phyloP scores from a whole-genome alignment of 2,329 filamentous ascomycete species.

The Paecilomyces niveus region DNA sequence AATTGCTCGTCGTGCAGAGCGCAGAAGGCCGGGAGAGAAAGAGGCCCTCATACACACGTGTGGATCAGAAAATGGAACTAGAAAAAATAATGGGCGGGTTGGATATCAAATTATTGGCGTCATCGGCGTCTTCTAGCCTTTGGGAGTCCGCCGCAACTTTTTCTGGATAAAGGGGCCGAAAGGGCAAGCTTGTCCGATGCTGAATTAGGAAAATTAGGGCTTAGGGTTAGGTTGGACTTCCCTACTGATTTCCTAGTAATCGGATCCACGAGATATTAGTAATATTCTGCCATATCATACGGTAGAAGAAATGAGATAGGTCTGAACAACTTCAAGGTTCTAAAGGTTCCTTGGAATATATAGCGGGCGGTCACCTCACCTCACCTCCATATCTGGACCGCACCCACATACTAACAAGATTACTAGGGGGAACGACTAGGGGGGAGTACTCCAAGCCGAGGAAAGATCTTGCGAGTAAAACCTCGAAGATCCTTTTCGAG shows the following conservation, averaged over 20 bases:
- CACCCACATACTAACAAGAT: no score
- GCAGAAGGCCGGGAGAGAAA: slow-evolving; percentile 13
- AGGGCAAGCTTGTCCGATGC: background rate
- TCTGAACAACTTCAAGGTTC: no score
- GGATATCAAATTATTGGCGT: background rate
- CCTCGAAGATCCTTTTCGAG: no score
- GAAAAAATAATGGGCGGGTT: background rate
- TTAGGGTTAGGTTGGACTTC: background rate
- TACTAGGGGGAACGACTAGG: no score
- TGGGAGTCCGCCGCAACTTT: background rate
- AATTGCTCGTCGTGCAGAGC: slow-evolving; percentile 24
- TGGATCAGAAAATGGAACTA: background rate
- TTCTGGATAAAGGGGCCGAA: background rate
- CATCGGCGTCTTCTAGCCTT: background rate
- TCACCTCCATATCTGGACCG: no score
- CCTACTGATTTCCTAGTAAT: no score
- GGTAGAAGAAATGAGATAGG: background rate
- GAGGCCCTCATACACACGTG: slow-evolving; percentile 25
- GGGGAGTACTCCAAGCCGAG: no score
- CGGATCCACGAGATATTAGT: background rate
- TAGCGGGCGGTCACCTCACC: no score
- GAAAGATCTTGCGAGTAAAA: no score
- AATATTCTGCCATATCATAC: background rate
- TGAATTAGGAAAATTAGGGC: background rate
- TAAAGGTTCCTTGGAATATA: no score